These are phyloP conservation scores for Emergomyces pasteurianus DNA, from an alignment of 2,329 filamentous ascomycete genomes.

Conservation along the genomic window DNA sequence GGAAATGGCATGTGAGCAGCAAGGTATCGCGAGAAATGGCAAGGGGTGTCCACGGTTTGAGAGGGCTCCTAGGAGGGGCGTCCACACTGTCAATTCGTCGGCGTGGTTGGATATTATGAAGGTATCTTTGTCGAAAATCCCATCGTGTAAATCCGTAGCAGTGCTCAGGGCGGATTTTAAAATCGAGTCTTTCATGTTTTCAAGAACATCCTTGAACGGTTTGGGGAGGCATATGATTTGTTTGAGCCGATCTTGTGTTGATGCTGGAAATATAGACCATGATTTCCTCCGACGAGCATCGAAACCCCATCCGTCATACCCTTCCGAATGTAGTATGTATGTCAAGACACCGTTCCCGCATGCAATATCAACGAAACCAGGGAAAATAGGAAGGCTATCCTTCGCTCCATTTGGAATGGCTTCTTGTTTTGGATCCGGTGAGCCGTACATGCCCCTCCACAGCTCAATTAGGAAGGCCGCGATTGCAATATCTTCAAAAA, in stretches of 20 bases:
- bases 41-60: conserved; percentile 44
- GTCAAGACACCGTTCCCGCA: conserved; percentile 91
- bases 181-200: not conserved
- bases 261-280: conserved; percentile 58
- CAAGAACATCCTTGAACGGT: conserved; percentile 27
- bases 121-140: conserved; percentile 58
- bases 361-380: conserved; percentile 89
- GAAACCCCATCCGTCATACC: conserved; percentile 79
- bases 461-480: conserved; percentile 86
- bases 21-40: conserved; percentile 87
- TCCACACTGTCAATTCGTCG: conserved; percentile 93
- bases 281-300: conserved; percentile 79
- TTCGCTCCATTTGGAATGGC: not conserved
- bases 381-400: conserved; percentile 40
- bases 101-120: conserved; percentile 97
- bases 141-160: conserved; percentile 26
- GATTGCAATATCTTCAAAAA: conserved; percentile 88
- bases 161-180: not conserved
- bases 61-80: conserved; percentile 69
- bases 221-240: conserved; percentile 51
- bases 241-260: conserved; percentile 39
- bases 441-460: conserved; percentile 71
- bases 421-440: conserved; percentile 14
- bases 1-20: conserved; percentile 79
- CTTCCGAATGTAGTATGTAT: conserved; percentile 67